phyloP scores from a whole-genome alignment of 257 asterid genomes.

The Scutellaria galericulata region DNA sequence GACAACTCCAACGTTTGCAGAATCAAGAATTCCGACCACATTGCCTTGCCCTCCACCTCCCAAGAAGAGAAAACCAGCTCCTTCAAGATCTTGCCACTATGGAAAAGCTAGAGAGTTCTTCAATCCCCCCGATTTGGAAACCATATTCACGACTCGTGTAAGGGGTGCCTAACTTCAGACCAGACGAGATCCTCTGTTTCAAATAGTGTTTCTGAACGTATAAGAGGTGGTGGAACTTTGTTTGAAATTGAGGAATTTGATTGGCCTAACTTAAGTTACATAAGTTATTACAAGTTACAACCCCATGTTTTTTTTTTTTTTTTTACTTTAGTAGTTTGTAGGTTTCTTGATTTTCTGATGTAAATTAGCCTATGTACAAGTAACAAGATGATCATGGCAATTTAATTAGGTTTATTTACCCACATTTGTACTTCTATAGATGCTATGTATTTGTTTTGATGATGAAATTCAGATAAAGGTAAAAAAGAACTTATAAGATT shows the following conservation, averaged over 20 bases:
- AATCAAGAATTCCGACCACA: slow-evolving; percentile 42
- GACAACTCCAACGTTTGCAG: slow-evolving; percentile 50
- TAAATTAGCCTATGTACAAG: slow-evolving; percentile 17
- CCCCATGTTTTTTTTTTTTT: not conserved
- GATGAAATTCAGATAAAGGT: not conserved
- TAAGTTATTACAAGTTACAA: slow-evolving; percentile 12
- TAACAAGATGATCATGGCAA: slow-evolving; percentile 28
- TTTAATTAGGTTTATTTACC: slow-evolving; percentile 14
- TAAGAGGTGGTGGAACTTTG: not conserved
- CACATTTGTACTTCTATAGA: not conserved
- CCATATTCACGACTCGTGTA: slow-evolving; percentile 42
- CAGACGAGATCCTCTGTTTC: not conserved
- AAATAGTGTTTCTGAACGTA: not conserved
- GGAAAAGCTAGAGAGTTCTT: slow-evolving; percentile 48
- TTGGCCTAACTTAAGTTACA: not conserved
- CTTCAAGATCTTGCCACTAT: slow-evolving; percentile 41
- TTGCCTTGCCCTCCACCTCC: slow-evolving; percentile 56
- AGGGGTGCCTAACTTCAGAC: slow-evolving; percentile 16
- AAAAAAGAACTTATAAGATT: not conserved
- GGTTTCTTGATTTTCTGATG: slow-evolving; percentile 29
- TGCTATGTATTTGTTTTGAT: not conserved
- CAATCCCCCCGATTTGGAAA: slow-evolving; percentile 53
- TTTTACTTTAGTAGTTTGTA: not conserved
- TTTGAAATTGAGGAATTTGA: not conserved
- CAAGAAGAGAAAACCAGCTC: slow-evolving; percentile 43